These are phyloP conservation scores for Aureobasidium subglaciale DNA, from an alignment of 2,329 filamentous ascomycete genomes.

Conservation along the genomic window DNA sequence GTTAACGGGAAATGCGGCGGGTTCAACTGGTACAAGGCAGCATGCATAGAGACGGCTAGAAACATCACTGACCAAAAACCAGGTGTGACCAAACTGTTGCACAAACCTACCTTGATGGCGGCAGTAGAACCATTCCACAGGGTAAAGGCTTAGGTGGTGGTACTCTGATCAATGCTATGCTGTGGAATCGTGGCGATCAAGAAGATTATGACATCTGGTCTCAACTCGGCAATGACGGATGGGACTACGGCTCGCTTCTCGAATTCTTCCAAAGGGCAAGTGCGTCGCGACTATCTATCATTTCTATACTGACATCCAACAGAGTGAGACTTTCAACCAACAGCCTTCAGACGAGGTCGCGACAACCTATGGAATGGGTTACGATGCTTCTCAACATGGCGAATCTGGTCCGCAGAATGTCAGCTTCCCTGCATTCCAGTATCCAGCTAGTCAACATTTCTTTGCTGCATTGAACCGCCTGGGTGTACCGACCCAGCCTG, in stretches of 20 bases:
- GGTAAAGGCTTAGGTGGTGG: constrained; percentile 29
- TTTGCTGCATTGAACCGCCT: constrained; percentile 33
- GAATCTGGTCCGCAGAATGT: constrained; percentile 44
- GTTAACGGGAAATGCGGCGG: constrained; percentile 16
- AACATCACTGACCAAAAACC: background rate
- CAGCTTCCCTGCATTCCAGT: constrained; percentile 15
- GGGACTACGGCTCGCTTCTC: constrained; percentile 47
- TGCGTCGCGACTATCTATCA: background rate
- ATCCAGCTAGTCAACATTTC: constrained; percentile 21
- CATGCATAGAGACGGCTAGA: background rate
- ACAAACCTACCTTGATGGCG: constrained; percentile 23
- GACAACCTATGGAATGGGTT: constrained; percentile 32
- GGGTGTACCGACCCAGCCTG: constrained; percentile 31
- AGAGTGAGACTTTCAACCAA: constrained; percentile 27
- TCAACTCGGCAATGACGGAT: constrained; percentile 50
- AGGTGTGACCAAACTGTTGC: constrained; percentile 20
- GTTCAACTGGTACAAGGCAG: constrained; percentile 16
- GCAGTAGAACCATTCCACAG: constrained; percentile 21
- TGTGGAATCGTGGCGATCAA: constrained; percentile 35
- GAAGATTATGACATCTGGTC: constrained; percentile 53
- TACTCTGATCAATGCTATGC: constrained; percentile 29
- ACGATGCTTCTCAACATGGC: constrained; percentile 38
- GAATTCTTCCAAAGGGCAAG: constrained; percentile 28
- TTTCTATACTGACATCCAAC: background rate
- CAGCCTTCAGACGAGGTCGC: constrained; percentile 28